These are phyloP conservation scores for Gossypium raimondii DNA, from an alignment of 345 rosid species.

Conservation along the genomic window DNA sequence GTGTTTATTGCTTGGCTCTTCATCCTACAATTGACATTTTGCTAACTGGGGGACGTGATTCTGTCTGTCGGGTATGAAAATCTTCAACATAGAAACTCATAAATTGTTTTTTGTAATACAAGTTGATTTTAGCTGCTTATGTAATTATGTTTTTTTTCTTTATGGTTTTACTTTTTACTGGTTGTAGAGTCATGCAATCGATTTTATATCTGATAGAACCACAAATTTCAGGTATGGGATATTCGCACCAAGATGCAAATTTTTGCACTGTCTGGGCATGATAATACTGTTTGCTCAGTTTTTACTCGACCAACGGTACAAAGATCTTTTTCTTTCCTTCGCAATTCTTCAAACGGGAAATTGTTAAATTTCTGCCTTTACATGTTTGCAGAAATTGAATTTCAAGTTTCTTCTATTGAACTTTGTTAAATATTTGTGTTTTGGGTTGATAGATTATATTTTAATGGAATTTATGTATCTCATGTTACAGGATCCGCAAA, in stretches of 20 bases:
- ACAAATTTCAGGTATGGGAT: slow-evolving; percentile 84
- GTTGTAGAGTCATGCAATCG: slow-evolving; percentile 17
- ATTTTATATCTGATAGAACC: slow-evolving; percentile 19
- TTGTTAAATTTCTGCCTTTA: background rate
- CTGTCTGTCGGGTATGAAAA: slow-evolving; percentile 86
- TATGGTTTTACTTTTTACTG: background rate
- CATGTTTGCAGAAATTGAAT: background rate
- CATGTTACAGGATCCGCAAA: slow-evolving; percentile 86
- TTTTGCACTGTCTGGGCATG: slow-evolving; percentile 93
- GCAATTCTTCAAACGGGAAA: background rate
- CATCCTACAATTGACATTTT: slow-evolving; percentile 91
- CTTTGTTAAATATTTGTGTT: background rate
- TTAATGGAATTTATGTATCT: slow-evolving; percentile 14
- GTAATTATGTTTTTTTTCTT: background rate
- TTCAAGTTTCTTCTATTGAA: background rate
- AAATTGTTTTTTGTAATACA: background rate
- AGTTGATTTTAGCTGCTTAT: background rate
- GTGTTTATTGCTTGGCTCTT: slow-evolving; percentile 97
- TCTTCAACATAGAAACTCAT: background rate
- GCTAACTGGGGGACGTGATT: slow-evolving; percentile 98
- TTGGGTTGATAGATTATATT: background rate
- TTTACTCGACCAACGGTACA: slow-evolving; percentile 86
- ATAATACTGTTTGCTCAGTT: slow-evolving; percentile 93
- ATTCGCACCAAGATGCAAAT: slow-evolving; percentile 95
- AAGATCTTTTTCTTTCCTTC: background rate